Evolutionary conservation across 176 grass and related monocot genomes (phyloP).

Genomic region (Musa beccarii): DNA sequence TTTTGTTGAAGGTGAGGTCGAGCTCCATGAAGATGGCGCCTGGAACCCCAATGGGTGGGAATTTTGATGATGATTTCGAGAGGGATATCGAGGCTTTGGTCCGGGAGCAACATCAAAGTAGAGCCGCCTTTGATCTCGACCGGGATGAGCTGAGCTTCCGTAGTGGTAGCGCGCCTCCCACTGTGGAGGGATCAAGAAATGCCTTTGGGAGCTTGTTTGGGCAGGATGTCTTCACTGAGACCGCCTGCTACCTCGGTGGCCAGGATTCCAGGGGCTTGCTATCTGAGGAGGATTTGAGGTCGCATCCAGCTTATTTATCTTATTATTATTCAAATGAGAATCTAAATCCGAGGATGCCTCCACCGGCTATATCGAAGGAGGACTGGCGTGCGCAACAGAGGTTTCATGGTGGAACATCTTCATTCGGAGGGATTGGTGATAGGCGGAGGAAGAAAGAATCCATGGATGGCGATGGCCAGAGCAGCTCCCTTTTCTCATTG

Average conservation of each 20-base stretch:
- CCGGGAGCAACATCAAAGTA: constrained; percentile 53
- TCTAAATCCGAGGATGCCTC: constrained; percentile 78
- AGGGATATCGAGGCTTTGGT: constrained; percentile 66
- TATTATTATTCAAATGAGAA: constrained; percentile 91
- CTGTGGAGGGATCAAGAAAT: constrained; percentile 65
- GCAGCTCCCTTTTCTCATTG: constrained; percentile 53
- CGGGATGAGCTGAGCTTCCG: constrained; percentile 64
- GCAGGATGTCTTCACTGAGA: not conserved
- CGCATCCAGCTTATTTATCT: constrained; percentile 59
- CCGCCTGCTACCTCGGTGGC: not conserved
- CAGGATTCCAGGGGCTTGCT: constrained; percentile 18
- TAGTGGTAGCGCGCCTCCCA: constrained; percentile 81
- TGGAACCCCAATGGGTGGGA: constrained; percentile 24
- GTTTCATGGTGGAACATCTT: constrained; percentile 24
- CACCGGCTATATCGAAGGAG: constrained; percentile 69
- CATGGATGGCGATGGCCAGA: constrained; percentile 19
- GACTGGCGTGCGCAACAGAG: constrained; percentile 69
- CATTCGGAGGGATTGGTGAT: constrained; percentile 55
- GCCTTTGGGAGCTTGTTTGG: constrained; percentile 39
- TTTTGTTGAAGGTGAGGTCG: constrained; percentile 33
- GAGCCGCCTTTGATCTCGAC: constrained; percentile 26
- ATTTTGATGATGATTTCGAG: constrained; percentile 77
- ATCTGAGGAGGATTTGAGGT: constrained; percentile 61
- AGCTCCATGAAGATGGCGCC: constrained; percentile 19
- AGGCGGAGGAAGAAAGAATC: constrained; percentile 30